A percentile compares a stretch with the other conserved stretches of the same genome.
phyloP scores from a whole-genome alignment of 2,329 filamentous ascomycete genomes.

The Juglanconis oblonga region DNA sequence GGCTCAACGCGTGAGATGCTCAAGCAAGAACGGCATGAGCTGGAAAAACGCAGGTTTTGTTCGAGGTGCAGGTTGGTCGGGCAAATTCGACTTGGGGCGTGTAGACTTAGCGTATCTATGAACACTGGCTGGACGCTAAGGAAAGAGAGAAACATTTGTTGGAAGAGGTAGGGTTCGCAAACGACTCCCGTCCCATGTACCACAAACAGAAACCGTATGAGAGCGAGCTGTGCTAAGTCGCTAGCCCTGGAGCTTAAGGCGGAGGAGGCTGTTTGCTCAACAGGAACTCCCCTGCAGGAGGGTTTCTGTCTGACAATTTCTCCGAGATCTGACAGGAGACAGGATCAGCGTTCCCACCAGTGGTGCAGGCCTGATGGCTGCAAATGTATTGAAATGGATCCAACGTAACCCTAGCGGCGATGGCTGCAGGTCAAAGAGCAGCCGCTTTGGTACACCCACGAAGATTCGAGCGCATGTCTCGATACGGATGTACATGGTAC shows the following conservation, averaged over 20 bases:
- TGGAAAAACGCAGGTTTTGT: background rate
- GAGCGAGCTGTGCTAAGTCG: background rate
- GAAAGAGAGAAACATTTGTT: too few species aligned
- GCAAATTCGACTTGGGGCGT: background rate
- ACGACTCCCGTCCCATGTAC: conserved; percentile 3
- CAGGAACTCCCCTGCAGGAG: conserved; percentile 8
- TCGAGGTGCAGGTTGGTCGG: background rate
- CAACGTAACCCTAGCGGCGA: too few species aligned
- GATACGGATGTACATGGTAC: too few species aligned
- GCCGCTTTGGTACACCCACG: too few species aligned
- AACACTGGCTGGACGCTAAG: too few species aligned
- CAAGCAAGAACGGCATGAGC: background rate
- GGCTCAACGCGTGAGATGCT: background rate
- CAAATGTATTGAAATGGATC: too few species aligned
- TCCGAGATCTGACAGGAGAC: background rate
- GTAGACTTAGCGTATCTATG: too few species aligned
- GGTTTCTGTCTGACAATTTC: conserved; percentile 10
- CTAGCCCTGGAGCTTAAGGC: background rate
- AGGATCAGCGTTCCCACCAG: too few species aligned
- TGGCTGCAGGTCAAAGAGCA: too few species aligned
- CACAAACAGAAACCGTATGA: conserved; percentile 7
- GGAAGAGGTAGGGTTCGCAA: background rate
- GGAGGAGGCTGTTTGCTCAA: conserved; percentile 5
- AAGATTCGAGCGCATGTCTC: too few species aligned
- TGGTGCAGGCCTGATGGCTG: too few species aligned